These are phyloP conservation scores for Euphorbia tirucalli DNA, from an alignment of 345 rosid genomes.

Conservation along the genomic window DNA sequence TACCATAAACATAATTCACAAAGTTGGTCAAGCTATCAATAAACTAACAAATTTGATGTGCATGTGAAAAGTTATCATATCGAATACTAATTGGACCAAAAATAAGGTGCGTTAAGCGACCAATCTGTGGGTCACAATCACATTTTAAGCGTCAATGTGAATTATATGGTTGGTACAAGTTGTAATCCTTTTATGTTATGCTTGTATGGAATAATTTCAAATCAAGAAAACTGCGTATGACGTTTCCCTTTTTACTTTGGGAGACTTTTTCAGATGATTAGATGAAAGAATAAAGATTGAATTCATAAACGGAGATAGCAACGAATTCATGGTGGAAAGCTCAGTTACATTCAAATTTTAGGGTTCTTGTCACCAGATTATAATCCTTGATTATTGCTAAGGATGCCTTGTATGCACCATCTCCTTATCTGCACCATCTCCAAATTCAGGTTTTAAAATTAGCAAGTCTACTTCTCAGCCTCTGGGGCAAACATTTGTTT, in stretches of 20 bases:
- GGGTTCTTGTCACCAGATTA: background rate
- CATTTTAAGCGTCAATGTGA: background rate
- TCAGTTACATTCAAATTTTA: background rate
- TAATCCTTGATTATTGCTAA: background rate
- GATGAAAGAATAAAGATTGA: too few relatives aligned
- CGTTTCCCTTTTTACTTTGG: too few relatives aligned
- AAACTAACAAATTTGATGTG: background rate
- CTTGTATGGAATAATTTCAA: background rate
- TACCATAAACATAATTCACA: background rate
- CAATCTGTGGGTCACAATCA: background rate
- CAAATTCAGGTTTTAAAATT: background rate
- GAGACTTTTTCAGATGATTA: too few relatives aligned
- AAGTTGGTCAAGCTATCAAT: background rate
- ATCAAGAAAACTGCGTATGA: background rate
- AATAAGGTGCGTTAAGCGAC: background rate
- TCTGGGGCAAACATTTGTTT: too few relatives aligned
- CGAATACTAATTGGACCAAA: background rate
- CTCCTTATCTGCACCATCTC: constrained; percentile 1
- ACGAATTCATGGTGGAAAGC: background rate
- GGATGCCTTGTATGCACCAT: background rate
- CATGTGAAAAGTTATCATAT: background rate
- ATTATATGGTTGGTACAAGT: background rate
- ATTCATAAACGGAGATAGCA: background rate
- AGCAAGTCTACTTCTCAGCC: background rate
- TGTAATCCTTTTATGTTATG: background rate